Conservation (phyloP, 2,329 filamentous ascomycete species). For the Fusarium nanum region DNA sequence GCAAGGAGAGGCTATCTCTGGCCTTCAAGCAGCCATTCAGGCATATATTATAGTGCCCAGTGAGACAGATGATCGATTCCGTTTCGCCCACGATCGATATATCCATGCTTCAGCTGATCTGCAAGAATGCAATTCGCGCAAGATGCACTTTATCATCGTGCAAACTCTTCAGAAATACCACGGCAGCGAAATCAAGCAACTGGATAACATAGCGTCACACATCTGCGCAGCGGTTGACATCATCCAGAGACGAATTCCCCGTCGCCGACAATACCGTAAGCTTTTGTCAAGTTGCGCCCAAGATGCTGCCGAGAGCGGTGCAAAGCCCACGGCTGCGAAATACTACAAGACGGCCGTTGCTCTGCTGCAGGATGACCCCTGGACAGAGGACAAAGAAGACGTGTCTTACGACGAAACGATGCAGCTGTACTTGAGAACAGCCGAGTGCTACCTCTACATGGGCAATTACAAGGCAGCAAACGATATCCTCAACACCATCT, state of each 20-base stretch:
- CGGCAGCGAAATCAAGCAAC: slow-evolving; percentile 67
- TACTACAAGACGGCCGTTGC: slow-evolving; percentile 82
- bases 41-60: slow-evolving; percentile 84
- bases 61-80: slow-evolving; percentile 87
- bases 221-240: slow-evolving; percentile 81
- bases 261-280: slow-evolving; percentile 76
- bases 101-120: slow-evolving; percentile 78
- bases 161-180: slow-evolving; percentile 82
- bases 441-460: slow-evolving; percentile 86
- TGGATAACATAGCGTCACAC: slow-evolving; percentile 82
- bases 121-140: slow-evolving; percentile 74
- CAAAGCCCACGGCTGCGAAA: slow-evolving; percentile 81
- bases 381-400: slow-evolving; percentile 76
- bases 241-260: slow-evolving; percentile 72
- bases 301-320: slow-evolving; percentile 82
- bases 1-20: slow-evolving; percentile 76
- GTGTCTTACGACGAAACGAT: slow-evolving; percentile 89
- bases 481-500: slow-evolving; percentile 75
- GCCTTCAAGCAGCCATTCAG: slow-evolving; percentile 84
- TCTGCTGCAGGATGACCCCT: slow-evolving; percentile 83
- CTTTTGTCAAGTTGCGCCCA: slow-evolving; percentile 84
- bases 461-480: slow-evolving; percentile 76
- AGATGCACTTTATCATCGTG: slow-evolving; percentile 93
- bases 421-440: slow-evolving; percentile 79
- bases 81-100: slow-evolving; percentile 90